Evolutionary conservation across 495 filamentous ascomycete species (phyloP).

Genomic region (Hypoxylon subgilvum): DNA sequence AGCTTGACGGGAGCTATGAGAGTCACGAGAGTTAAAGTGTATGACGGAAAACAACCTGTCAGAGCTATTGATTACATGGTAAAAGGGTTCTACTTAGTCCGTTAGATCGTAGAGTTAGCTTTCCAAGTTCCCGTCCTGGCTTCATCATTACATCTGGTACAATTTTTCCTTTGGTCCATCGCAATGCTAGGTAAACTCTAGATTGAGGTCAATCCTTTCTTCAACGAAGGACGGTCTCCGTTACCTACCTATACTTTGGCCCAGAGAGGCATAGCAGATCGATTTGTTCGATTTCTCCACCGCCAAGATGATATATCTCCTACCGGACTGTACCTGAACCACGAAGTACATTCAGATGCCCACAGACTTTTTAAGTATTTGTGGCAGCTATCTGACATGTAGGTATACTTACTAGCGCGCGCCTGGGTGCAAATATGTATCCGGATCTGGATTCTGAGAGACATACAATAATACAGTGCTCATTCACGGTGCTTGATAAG

Average conservation of each 20-base stretch:
- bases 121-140: not conserved
- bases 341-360: constrained; percentile 12
- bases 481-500: constrained; percentile 8
- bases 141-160: not conserved
- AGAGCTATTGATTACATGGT: constrained; percentile 11
- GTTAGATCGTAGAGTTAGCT: not conserved
- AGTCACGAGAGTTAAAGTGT: constrained; percentile 7
- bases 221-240: not conserved
- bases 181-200: constrained; percentile 2
- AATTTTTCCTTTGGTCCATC: constrained; percentile 5
- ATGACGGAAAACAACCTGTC: not conserved
- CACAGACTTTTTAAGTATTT: constrained; percentile 30
- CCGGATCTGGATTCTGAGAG: constrained; percentile 1
- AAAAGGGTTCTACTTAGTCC: constrained; percentile 13
- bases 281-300: constrained; percentile 30
- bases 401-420: not conserved
- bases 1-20: constrained; percentile 15
- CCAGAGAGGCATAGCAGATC: constrained; percentile 17
- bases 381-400: constrained; percentile 28
- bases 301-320: constrained; percentile 21
- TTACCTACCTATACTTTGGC: constrained; percentile 3
- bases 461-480: constrained; percentile 15
- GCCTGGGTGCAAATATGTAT: not conserved
- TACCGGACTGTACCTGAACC: constrained; percentile 10
- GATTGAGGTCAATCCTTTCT: constrained; percentile 2